A percentile compares a stretch with the other conserved stretches of the same genome.
These are phyloP conservation scores for Aspergillus conjunctus DNA, from an alignment of 495 filamentous ascomycete species.

Conservation along the genomic window DNA sequence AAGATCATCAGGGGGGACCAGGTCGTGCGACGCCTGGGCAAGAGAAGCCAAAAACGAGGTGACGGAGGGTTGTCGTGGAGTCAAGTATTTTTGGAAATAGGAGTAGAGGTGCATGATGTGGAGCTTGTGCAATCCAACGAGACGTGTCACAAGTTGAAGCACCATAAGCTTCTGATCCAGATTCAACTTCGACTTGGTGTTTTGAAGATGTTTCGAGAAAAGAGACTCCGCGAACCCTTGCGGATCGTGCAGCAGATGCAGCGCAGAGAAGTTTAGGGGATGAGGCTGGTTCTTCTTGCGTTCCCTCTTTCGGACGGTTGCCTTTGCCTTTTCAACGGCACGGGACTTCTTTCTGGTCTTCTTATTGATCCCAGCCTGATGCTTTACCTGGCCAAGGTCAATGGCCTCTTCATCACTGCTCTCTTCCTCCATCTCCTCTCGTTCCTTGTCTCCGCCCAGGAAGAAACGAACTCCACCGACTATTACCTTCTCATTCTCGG, in stretches of 20 bases:
- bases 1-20: slow-evolving; percentile 91
- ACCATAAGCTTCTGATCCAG: slow-evolving; percentile 90
- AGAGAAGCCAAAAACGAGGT: slow-evolving; percentile 93
- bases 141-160: slow-evolving; percentile 82
- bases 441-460: slow-evolving; percentile 90
- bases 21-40: slow-evolving; percentile 85
- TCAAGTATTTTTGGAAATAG: slow-evolving; percentile 82
- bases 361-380: slow-evolving; percentile 89
- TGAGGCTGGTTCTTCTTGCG: slow-evolving; percentile 85
- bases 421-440: slow-evolving; percentile 88
- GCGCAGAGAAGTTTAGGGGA: slow-evolving; percentile 93
- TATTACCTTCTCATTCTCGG: slow-evolving; percentile 87
- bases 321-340: slow-evolving; percentile 73
- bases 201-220: slow-evolving; percentile 89
- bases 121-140: slow-evolving; percentile 92
- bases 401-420: slow-evolving; percentile 77
- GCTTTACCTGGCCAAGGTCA: slow-evolving; percentile 78
- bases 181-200: slow-evolving; percentile 77
- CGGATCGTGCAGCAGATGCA: slow-evolving; percentile 93
- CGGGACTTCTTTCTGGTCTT: slow-evolving; percentile 86
- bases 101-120: slow-evolving; percentile 83
- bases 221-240: slow-evolving; percentile 91
- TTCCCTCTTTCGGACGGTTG: slow-evolving; percentile 77
- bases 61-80: slow-evolving; percentile 86
- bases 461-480: slow-evolving; percentile 89